Evolutionary conservation across 345 rosid genomes (phyloP).

Genomic region (Citrus unshiu): DNA sequence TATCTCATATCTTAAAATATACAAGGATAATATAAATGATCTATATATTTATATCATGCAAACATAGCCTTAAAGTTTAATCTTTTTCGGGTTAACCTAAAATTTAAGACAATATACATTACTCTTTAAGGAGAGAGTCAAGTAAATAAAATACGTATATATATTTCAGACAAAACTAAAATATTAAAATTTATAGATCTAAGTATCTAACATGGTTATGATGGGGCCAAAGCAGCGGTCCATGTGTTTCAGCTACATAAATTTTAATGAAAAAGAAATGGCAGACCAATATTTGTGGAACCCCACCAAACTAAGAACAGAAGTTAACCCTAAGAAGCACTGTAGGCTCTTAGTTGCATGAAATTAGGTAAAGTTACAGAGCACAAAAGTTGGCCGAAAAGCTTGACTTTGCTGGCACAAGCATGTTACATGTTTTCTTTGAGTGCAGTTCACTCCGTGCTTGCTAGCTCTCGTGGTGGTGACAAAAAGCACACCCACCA

Average conservation of each 20-base stretch:
- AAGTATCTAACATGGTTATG: neutral
- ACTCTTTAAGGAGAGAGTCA: conserved; percentile 33
- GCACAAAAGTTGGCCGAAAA: conserved; percentile 64
- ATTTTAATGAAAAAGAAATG: conserved; percentile 3
- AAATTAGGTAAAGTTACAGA: conserved; percentile 18
- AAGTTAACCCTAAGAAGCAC: conserved; percentile 1
- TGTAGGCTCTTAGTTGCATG: conserved; percentile 29
- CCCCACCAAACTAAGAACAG: conserved; percentile 22
- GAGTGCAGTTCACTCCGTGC: conserved; percentile 84
- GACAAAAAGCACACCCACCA: conserved; percentile 22
- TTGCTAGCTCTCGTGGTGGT: conserved; percentile 20
- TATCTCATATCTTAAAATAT: neutral
- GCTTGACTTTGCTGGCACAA: conserved; percentile 74
- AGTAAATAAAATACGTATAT: neutral
- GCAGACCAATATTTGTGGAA: conserved; percentile 26
- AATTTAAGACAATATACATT: conserved; percentile 33
- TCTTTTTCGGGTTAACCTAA: conserved; percentile 28
- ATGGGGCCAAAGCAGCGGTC: conserved; percentile 29
- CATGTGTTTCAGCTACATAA: conserved; percentile 13
- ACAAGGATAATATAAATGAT: conserved; percentile 16
- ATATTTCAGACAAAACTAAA: too few species aligned
- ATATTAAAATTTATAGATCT: too few species aligned
- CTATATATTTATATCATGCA: conserved; percentile 18
- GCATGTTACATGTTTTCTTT: conserved; percentile 57
- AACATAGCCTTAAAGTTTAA: conserved; percentile 45